A percentile compares a stretch with the other conserved stretches of the same genome.
phyloP scores from a whole-genome alignment of 345 rosid genomes.

The Populus davidiana region DNA sequence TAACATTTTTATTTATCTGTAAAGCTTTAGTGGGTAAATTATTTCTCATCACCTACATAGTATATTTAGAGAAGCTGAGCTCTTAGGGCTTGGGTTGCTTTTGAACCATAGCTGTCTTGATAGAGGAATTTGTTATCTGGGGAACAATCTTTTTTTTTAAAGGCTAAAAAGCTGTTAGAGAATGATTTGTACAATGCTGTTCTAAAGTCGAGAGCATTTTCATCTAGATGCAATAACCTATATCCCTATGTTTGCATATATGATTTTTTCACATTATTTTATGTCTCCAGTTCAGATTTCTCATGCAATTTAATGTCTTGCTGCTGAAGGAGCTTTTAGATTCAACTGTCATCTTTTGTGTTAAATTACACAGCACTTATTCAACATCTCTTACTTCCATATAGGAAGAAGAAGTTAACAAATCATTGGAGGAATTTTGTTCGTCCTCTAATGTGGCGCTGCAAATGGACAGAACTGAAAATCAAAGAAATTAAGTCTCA shows the following conservation, averaged over 20 bases:
- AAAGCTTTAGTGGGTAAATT: not conserved
- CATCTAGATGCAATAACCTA: not conserved
- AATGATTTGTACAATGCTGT: not conserved
- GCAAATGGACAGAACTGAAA: constrained; percentile 83
- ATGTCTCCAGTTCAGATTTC: not conserved
- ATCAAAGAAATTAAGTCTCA: constrained; percentile 69
- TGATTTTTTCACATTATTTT: not conserved
- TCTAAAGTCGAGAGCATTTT: not conserved
- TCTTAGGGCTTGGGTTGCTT: not conserved
- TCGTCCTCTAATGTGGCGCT: constrained; percentile 84
- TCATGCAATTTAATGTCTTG: not conserved
- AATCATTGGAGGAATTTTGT: constrained; percentile 79
- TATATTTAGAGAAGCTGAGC: not conserved
- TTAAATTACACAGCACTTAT: not conserved
- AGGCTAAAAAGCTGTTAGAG: not conserved
- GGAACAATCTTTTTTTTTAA: not conserved
- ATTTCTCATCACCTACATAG: not conserved
- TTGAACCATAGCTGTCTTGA: not conserved
- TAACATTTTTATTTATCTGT: not conserved
- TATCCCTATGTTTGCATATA: not conserved
- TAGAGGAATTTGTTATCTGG: not conserved
- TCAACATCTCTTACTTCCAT: constrained; percentile 5
- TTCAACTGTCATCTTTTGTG: not conserved
- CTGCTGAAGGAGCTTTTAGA: not conserved
- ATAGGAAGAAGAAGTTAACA: constrained; percentile 75